A percentile compares a stretch with the other conserved stretches of the same genome.
Evolutionary conservation across 495 filamentous ascomycete genomes (phyloP).

Genomic region (Entonaema liquescens): DNA sequence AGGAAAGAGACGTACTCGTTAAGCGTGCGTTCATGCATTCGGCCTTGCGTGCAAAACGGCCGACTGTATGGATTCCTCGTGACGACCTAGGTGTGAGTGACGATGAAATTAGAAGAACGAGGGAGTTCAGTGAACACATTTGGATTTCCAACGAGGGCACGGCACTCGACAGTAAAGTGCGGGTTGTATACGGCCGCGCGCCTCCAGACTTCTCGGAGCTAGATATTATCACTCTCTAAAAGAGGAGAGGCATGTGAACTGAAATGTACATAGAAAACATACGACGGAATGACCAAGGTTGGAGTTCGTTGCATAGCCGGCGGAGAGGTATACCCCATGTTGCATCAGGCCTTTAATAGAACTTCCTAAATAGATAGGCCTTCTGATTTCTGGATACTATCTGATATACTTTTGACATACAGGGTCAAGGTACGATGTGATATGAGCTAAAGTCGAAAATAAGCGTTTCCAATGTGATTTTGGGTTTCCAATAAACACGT

Average conservation of each 20-base stretch:
- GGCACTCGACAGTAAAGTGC: slow-evolving; percentile 81
- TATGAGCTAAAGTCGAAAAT: not conserved
- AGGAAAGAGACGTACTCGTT: slow-evolving; percentile 87
- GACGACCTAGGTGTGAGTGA: slow-evolving; percentile 91
- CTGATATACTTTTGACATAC: not conserved
- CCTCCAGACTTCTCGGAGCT: slow-evolving; percentile 93
- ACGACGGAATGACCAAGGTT: slow-evolving; percentile 36
- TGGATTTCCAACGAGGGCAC: slow-evolving; percentile 96
- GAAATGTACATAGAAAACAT: slow-evolving; percentile 33
- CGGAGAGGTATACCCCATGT: slow-evolving; percentile 34
- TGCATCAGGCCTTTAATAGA: slow-evolving; percentile 13
- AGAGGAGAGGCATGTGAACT: slow-evolving; percentile 21
- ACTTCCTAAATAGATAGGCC: slow-evolving; percentile 22
- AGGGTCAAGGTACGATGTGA: not conserved
- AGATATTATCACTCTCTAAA: slow-evolving; percentile 83
- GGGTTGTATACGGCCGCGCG: slow-evolving; percentile 86
- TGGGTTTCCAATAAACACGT: no score
- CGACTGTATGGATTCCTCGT: slow-evolving; percentile 92
- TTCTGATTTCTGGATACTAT: not conserved
- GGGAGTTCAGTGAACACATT: slow-evolving; percentile 78
- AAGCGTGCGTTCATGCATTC: slow-evolving; percentile 91
- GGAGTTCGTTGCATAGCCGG: slow-evolving; percentile 36
- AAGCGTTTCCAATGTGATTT: not conserved
- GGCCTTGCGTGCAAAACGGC: slow-evolving; percentile 83
- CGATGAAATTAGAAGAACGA: slow-evolving; percentile 84